phyloP scores from a whole-genome alignment of 768 basidiomycete genomes.

The Lactifluus hygrophoroides region DNA sequence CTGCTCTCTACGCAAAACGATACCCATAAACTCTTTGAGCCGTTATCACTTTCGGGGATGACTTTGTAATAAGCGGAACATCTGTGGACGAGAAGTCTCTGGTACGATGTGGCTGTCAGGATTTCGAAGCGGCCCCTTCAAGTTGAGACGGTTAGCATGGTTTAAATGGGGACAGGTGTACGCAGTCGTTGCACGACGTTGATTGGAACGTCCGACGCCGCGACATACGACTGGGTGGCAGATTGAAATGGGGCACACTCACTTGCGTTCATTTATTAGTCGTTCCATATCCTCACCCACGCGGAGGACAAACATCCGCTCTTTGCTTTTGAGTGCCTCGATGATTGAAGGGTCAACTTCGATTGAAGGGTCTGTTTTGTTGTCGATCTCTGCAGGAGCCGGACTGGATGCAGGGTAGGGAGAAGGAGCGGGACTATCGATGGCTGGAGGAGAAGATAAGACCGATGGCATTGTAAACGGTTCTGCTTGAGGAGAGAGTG shows the following conservation, averaged over 20 bases:
- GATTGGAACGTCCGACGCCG: background rate
- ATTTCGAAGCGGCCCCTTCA: conserved; percentile 56
- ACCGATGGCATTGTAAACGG: conserved; percentile 15
- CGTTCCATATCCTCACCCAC: conserved; percentile 81
- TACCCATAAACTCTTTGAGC: conserved; percentile 56
- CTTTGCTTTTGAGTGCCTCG: conserved; percentile 82
- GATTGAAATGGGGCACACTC: conserved; percentile 26
- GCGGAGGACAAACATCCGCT: conserved; percentile 79
- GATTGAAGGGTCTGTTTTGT: conserved; percentile 21
- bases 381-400: conserved; percentile 25
- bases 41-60: conserved; percentile 56
- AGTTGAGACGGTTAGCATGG: conserved; percentile 10
- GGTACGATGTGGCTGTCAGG: conserved; percentile 67
- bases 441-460: conserved; percentile 16
- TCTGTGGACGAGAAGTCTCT: conserved; percentile 77
- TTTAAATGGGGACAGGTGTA: background rate
- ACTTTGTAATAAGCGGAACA: conserved; percentile 77
- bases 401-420: conserved; percentile 20
- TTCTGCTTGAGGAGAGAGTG: conserved; percentile 17
- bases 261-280: conserved; percentile 70
- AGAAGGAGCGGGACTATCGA: conserved; percentile 9
- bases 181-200: background rate
- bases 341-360: conserved; percentile 75
- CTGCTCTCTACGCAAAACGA: conserved; percentile 52
- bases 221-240: background rate